A percentile compares a stretch with the other conserved stretches of the same genome.
Evolutionary conservation across 768 basidiomycete species (phyloP).

Genomic region (Lepiota venenata): DNA sequence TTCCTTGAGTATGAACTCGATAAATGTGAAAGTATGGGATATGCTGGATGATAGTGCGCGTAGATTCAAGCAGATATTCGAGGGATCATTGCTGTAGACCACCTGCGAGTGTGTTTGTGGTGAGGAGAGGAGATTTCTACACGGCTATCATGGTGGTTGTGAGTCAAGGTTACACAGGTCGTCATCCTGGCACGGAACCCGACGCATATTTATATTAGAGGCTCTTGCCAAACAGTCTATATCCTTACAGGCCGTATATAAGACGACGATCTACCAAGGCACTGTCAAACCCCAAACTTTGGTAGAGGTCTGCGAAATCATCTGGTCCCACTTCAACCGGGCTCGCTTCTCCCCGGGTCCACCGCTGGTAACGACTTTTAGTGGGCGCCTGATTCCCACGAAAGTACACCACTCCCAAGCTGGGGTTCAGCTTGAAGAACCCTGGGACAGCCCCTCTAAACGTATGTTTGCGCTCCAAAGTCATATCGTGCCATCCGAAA

Average conservation of each 20-base stretch:
- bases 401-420: neutral
- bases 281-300: neutral
- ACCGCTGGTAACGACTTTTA: neutral
- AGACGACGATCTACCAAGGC: neutral
- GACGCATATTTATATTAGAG: neutral
- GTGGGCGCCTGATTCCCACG: too few species aligned
- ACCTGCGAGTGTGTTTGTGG: neutral
- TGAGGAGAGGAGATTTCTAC: constrained; percentile 1
- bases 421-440: neutral
- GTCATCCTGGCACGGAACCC: neutral
- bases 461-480: neutral
- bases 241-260: neutral
- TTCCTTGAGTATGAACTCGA: neutral
- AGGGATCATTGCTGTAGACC: constrained; percentile 24
- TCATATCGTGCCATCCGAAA: too few species aligned
- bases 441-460: neutral
- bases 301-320: neutral
- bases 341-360: neutral
- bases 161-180: constrained; percentile 1
- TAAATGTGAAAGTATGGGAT: neutral
- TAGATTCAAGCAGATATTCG: constrained; percentile 22
- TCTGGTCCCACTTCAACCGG: neutral
- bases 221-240: neutral
- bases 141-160: constrained; percentile 6
- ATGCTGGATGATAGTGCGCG: neutral